Base-by-base conservation (phyloP, 441 rosid species). In the Metrosideros polymorpha region DNA sequence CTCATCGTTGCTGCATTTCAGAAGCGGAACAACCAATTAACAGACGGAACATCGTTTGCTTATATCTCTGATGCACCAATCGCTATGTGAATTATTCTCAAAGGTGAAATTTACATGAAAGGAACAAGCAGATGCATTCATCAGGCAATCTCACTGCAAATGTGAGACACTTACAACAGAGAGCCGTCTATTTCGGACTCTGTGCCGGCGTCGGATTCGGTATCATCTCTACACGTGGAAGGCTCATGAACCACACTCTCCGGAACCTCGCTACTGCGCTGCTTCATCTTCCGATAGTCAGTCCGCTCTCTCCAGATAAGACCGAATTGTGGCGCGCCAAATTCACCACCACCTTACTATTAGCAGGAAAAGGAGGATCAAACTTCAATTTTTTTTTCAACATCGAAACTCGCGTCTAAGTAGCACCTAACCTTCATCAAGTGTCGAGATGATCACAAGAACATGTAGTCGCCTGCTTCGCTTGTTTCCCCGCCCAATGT, bases 1-100 rank as follows among this genome's bases (percentile, higher is more conserved):
- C 88, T 84, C 43, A 3, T 87, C 88, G 9, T 57, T 87, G 29
- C 88, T 87, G 88, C 82, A 82, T 47, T 85, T 63, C 82, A 52
- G 47, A 27, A 49, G 43, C 61, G 3, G 42, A 83, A 52, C 14
- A 54, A 83, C 32, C 56, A 51, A 27, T 18, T 53, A 32, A 83
- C 25, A 15, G 57, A 52, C 9, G 27, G 61, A 29, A 12, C 61
- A 19, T 22, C n/a, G 7, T 30, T 35, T 76, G 43, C 49, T 39
- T 76, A 9, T 25, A 25, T 55, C 59, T 55, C 59, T 55, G 59
- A 55, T 55, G 59, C n/a, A 6, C 22, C 79, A 39, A 71, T 71
- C 25, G 47, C 49, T 71, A 39, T 12, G 47, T 39, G 79, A 39
- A 39, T 22, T 71, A 9, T 39, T 24, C 49, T 35, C 47, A 39